These are phyloP conservation scores for Pseudonitzschia pungens DNA, from an alignment of 108 stramenopile genomes.

Conservation along the genomic window DNA sequence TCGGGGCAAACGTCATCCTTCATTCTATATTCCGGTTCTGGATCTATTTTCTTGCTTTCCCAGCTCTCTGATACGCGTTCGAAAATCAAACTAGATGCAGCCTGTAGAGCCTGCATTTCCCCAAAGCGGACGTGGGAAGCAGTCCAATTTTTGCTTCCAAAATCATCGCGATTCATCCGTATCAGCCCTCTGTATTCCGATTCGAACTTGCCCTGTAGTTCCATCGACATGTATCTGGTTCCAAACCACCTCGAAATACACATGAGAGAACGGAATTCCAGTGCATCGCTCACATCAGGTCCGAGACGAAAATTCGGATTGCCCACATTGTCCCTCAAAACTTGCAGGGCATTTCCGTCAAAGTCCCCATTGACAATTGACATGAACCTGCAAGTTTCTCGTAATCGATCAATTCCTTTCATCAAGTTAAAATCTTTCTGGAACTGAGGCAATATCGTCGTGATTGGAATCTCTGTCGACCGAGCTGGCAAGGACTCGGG, in stretches of 20 bases:
- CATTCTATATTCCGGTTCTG: constrained; percentile 17
- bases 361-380: constrained; percentile 63
- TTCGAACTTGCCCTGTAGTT: constrained; percentile 14
- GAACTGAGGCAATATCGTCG: constrained; percentile 19
- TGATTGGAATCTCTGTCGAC: constrained; percentile 15
- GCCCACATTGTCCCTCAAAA: constrained; percentile 47
- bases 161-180: constrained; percentile 20
- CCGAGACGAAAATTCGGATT: constrained; percentile 41
- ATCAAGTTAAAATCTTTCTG: constrained; percentile 33
- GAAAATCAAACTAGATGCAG: constrained; percentile 12
- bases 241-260: constrained; percentile 55
- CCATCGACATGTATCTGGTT: constrained; percentile 28
- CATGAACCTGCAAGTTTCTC: constrained; percentile 72
- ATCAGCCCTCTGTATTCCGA: constrained; percentile 7
- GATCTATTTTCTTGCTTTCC: constrained; percentile 6
- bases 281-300: constrained; percentile 37
- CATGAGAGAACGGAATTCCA: constrained; percentile 65
- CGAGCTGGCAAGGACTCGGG: constrained; percentile 44
- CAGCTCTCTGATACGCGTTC: constrained; percentile 13
- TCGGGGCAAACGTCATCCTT: constrained; percentile 27
- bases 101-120: constrained; percentile 43
- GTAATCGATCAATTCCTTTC: constrained; percentile 1
- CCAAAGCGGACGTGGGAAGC: constrained; percentile 37
- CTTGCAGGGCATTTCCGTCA: constrained; percentile 48
- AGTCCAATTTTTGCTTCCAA: constrained; percentile 34